Base-by-base conservation (phyloP, 106 monocot species). In the Chionographis japonica region DNA sequence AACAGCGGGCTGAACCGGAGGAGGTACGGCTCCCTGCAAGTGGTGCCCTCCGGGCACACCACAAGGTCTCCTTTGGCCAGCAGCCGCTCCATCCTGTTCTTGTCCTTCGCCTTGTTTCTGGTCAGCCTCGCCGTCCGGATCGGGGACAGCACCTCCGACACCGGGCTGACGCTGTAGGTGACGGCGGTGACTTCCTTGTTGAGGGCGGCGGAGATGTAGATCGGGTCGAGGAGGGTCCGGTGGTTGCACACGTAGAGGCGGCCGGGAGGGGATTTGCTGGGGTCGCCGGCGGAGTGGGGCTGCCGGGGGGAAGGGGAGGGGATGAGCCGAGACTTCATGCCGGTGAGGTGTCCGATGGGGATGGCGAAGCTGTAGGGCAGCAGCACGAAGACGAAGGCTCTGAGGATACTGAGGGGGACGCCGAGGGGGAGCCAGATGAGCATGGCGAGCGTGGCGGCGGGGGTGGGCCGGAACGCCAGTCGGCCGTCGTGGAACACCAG, bases 1-100 rank as follows among this genome's bases (percentile, higher is more conserved):
- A 89, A 93, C 70, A 93, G 62, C 4, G 93, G 81, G 72, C 93
- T 93, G 85, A 93, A 93, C 36, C 93, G 18, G 9, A 93, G 72
- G 14, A 90, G 70, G 37, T 72, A 90, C 3, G 90, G 86, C 56
- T 91, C 87, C 17, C 91, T 12, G 58, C 91, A 87, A 0, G 91
- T 91, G 35, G 87, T 87, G 4, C 91, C 91, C 57, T 87, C 87
- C 0, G 90, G 90, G 76, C 83, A 84, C 9, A 90, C 76, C 12
- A 87, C 81, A 4, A 90, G 55, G 56, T 81, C 78, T 0, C 75
- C 78, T 2, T 63, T 13, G 0, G 35, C 27, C 15, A 84, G 51
- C 4, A 76, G 63, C 19, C 17, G 4, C 56, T 37, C 60, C 87
- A 91, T 87, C 49, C 54, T 78, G 37, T 50, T 76, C 18, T 74